Evolutionary conservation across 2,329 filamentous ascomycete genomes (phyloP).

Genomic region (Cyclaneusma minus): DNA sequence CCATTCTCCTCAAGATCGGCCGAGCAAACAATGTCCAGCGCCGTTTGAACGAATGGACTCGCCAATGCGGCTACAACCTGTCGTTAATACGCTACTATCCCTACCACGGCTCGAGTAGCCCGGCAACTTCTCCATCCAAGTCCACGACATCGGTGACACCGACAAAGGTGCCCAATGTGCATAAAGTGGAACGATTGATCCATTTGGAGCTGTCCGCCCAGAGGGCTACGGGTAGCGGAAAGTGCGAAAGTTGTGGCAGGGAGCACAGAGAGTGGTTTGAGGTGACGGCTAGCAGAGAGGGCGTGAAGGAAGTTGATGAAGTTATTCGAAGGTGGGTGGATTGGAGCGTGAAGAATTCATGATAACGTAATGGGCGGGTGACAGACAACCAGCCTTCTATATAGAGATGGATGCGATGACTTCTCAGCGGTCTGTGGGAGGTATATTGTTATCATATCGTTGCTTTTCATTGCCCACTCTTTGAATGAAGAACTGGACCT

Average conservation of each 20-base stretch:
- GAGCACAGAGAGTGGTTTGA: slow-evolving; percentile 95
- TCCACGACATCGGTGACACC: slow-evolving; percentile 21
- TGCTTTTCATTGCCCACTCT: too few species aligned
- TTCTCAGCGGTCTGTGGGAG: too few species aligned
- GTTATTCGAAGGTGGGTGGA: slow-evolving; percentile 72
- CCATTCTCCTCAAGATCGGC: slow-evolving; percentile 53
- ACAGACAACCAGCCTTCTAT: too few species aligned
- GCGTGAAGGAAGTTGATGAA: slow-evolving; percentile 53
- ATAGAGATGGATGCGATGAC: too few species aligned
- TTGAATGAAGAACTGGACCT: too few species aligned
- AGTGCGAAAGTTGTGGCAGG: slow-evolving; percentile 65
- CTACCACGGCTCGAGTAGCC: slow-evolving; percentile 37
- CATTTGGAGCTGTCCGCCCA: slow-evolving; percentile 67
- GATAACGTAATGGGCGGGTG: too few species aligned
- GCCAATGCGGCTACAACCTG: slow-evolving; percentile 81
- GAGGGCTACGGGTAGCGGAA: slow-evolving; percentile 38
- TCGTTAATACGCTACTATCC: slow-evolving; percentile 87
- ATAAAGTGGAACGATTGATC: slow-evolving; percentile 78
- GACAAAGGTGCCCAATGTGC: slow-evolving; percentile 68
- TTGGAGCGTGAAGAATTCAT: slow-evolving; percentile 42
- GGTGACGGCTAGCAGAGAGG: slow-evolving; percentile 57
- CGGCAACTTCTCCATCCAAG: slow-evolving; percentile 6
- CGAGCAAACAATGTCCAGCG: slow-evolving; percentile 72
- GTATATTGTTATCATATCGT: too few species aligned
- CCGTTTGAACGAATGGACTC: slow-evolving; percentile 81